phyloP scores from a whole-genome alignment of 2,329 filamentous ascomycete genomes.

The Sclerotinia spermophila region DNA sequence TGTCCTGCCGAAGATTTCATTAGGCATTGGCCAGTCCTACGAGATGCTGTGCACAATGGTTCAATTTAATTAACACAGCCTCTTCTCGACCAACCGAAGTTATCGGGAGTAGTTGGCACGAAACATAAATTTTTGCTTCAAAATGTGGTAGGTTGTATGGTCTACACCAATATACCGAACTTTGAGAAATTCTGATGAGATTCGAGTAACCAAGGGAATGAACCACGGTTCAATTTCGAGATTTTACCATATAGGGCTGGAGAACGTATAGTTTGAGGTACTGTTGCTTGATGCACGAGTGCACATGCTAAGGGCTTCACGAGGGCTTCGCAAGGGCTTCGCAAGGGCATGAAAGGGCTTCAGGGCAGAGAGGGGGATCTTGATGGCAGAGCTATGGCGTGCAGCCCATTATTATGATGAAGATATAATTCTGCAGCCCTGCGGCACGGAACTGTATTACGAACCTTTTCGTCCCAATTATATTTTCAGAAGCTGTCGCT shows the following conservation, averaged over 20 bases:
- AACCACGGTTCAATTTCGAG: background rate
- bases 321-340: background rate
- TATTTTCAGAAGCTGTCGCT: background rate
- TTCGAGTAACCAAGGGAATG: background rate
- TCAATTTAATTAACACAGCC: background rate
- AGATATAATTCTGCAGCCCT: slow-evolving; percentile 1
- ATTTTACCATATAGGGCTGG: background rate
- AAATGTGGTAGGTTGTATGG: background rate
- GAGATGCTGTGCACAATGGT: background rate
- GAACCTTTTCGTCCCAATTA: background rate
- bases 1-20: background rate
- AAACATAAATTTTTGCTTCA: background rate
- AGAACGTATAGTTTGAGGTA: background rate
- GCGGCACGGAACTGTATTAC: background rate
- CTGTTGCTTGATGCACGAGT: background rate
- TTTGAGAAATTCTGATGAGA: background rate
- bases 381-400: background rate
- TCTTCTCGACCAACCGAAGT: background rate
- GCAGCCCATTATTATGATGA: background rate
- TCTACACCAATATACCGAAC: background rate
- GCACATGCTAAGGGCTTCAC: background rate
- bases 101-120: background rate
- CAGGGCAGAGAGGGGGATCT: background rate
- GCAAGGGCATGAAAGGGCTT: background rate
- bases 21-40: background rate